phyloP scores from a whole-genome alignment of 169 alveolate genomes.

The Plasmodium ovale region DNA sequence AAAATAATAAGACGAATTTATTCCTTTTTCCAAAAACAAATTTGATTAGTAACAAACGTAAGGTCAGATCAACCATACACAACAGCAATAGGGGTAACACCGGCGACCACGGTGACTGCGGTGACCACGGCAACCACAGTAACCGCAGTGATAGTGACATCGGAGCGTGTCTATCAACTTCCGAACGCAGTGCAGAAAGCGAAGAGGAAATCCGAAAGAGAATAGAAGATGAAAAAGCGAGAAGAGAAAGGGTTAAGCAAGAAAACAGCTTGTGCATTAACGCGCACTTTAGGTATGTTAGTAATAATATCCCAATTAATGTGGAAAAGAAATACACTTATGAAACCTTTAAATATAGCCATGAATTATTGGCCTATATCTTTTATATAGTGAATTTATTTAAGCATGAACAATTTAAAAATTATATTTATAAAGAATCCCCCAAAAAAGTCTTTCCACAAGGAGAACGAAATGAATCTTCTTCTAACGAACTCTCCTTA shows the following conservation, averaged over 20 bases:
- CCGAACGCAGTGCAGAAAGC: conserved; percentile 24
- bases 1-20: conserved; percentile 31
- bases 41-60: conserved; percentile 1
- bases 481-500: background rate
- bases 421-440: conserved; percentile 41
- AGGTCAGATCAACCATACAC: conserved; percentile 13
- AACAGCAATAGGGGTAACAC: background rate
- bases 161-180: background rate
- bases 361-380: conserved; percentile 35
- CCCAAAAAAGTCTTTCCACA: conserved; percentile 9
- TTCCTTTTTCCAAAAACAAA: conserved; percentile 11
- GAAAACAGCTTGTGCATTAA: conserved; percentile 47
- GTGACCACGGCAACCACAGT: background rate
- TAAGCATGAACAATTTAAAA: conserved; percentile 73
- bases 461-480: background rate
- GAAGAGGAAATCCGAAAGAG: conserved; percentile 50
- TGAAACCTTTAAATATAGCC: conserved; percentile 66
- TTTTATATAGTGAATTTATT: conserved; percentile 64
- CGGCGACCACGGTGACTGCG: background rate
- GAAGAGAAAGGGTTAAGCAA: conserved; percentile 28
- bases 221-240: conserved; percentile 48
- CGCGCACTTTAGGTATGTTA: conserved; percentile 34
- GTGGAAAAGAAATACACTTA: conserved; percentile 62
- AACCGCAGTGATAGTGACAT: background rate
- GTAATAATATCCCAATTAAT: conserved; percentile 63